Evolutionary conservation across 805 yeast species (phyloP).

Genomic region (Candida saitoana): DNA sequence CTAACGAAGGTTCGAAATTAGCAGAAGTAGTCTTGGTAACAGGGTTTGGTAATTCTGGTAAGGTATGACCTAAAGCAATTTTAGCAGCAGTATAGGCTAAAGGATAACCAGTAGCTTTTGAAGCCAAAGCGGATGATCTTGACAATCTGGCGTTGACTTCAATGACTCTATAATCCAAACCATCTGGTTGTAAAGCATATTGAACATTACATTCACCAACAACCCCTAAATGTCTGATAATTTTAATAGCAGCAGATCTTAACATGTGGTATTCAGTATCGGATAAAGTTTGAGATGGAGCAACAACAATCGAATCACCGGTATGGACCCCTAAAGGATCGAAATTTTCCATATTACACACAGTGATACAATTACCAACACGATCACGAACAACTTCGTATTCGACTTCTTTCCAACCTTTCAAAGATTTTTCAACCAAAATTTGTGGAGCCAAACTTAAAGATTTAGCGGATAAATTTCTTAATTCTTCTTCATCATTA

Average conservation of each 20-base stretch:
- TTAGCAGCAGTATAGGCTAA: constrained; percentile 98
- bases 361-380: constrained; percentile 95
- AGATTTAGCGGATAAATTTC: constrained; percentile 84
- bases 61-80: constrained; percentile 89
- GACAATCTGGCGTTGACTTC: constrained; percentile 97
- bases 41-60: constrained; percentile 93
- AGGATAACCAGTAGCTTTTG: constrained; percentile 98
- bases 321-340: constrained; percentile 98
- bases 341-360: constrained; percentile 98
- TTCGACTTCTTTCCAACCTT: constrained; percentile 99
- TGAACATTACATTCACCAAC: constrained; percentile 99
- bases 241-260: constrained; percentile 94
- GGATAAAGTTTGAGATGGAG: constrained; percentile 95
- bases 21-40: constrained; percentile 96
- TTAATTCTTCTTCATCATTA: constrained; percentile 71
- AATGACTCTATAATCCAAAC: constrained; percentile 91
- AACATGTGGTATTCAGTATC: constrained; percentile 98
- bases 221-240: constrained; percentile 95
- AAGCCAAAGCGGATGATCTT: constrained; percentile 95
- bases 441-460: constrained; percentile 90
- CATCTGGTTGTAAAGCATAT: constrained; percentile 93
- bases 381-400: constrained; percentile 97
- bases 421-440: constrained; percentile 90
- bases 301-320: constrained; percentile 98
- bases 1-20: constrained; percentile 94